These are phyloP conservation scores for Solanum etuberosum DNA, from an alignment of 257 asterid genomes.

Conservation along the genomic window DNA sequence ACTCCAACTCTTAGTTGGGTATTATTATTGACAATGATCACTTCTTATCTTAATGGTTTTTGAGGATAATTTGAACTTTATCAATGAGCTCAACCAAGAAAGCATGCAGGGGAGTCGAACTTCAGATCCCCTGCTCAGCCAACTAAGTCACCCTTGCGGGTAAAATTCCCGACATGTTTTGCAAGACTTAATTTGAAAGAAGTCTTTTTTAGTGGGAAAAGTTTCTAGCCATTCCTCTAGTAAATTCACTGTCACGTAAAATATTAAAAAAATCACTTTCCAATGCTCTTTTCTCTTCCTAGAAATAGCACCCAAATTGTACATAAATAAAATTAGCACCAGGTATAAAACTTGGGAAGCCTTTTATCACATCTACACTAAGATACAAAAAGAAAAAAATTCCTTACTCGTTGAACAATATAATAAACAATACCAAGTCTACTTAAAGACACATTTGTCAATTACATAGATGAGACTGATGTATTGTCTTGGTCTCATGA, in stretches of 20 bases:
- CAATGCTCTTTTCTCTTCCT: no score
- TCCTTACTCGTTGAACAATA: not conserved
- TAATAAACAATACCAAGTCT: not conserved
- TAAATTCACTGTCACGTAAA: not conserved
- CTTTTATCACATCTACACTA: not conserved
- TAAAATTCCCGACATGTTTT: not conserved
- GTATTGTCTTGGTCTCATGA: not conserved
- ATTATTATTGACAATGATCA: no score
- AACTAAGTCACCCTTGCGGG: no score
- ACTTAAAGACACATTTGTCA: not conserved
- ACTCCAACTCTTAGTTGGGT: no score
- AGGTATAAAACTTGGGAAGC: not conserved
- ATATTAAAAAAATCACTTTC: no score
- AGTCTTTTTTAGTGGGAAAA: not conserved
- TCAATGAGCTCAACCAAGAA: no score
- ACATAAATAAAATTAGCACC: not conserved
- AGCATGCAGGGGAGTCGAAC: no score
- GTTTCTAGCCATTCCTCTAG: not conserved
- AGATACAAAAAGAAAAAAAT: not conserved
- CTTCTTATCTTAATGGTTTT: no score
- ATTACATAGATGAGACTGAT: not conserved
- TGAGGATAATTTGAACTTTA: no score
- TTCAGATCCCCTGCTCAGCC: no score
- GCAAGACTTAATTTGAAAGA: not conserved
- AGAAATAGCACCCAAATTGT: not conserved